These are phyloP conservation scores for Neoboletus brunneissimus DNA, from an alignment of 768 basidiomycete species.

Conservation along the genomic window DNA sequence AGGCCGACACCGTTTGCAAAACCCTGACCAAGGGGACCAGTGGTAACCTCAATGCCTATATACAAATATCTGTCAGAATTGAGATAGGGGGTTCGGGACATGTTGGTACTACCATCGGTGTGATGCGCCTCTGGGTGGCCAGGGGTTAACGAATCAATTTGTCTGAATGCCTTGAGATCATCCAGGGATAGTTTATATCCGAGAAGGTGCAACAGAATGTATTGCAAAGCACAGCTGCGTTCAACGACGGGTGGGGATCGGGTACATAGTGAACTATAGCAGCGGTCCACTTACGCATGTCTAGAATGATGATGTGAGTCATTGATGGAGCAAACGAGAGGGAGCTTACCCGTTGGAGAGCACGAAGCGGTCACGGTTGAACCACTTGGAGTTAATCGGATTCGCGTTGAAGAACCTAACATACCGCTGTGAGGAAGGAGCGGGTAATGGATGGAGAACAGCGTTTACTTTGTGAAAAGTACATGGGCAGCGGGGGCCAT, in stretches of 20 bases:
- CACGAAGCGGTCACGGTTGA: conserved; percentile 95
- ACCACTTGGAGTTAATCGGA: conserved; percentile 88
- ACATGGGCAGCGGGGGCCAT: conserved; percentile 84
- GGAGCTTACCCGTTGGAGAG: conserved; percentile 83
- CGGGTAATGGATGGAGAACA: not conserved
- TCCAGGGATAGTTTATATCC: conserved; percentile 92
- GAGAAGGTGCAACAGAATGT: conserved; percentile 85
- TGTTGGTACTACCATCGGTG: conserved; percentile 49
- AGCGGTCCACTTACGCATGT: conserved; percentile 58
- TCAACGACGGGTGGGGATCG: conserved; percentile 4
- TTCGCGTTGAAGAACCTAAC: conserved; percentile 82
- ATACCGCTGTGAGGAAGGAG: not conserved
- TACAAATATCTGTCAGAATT: conserved; percentile 6
- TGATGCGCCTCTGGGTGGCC: conserved; percentile 85
- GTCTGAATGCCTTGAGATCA: conserved; percentile 92
- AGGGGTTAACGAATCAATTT: conserved; percentile 85
- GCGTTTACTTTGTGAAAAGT: conserved; percentile 65
- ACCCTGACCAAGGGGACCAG: conserved; percentile 94
- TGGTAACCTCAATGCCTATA: conserved; percentile 83
- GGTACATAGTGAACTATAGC: not conserved
- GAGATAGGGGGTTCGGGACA: not conserved
- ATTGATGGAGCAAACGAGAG: not conserved
- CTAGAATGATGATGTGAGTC: conserved; percentile 35
- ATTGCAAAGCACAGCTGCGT: conserved; percentile 86
- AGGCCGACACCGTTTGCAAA: conserved; percentile 92